These are phyloP conservation scores for Coemansia aciculifera DNA, from an alignment of 192 early-diverging fungal species.

Conservation along the genomic window DNA sequence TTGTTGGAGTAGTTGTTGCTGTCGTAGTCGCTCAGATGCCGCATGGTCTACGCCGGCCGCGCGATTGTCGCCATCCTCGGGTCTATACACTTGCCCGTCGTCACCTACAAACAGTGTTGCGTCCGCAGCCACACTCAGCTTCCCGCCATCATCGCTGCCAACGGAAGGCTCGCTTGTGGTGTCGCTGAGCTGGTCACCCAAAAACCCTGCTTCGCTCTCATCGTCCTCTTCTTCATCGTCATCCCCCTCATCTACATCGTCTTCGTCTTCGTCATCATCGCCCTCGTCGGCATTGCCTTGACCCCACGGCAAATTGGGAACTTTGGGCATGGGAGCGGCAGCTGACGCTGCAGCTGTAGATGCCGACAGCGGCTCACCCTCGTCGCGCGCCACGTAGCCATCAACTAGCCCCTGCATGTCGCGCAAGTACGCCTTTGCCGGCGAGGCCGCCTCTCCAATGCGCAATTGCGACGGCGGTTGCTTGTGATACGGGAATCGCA, in stretches of 20 bases:
- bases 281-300: constrained; percentile 11
- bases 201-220: not conserved
- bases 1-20: constrained; percentile 3
- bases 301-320: constrained; percentile 43
- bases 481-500: constrained; percentile 31
- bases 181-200: not conserved
- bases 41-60: not conserved
- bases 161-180: not conserved
- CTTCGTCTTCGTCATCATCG: constrained; percentile 29
- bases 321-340: constrained; percentile 32
- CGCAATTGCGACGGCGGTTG: constrained; percentile 22
- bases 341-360: constrained; percentile 8
- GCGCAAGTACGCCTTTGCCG: constrained; percentile 42
- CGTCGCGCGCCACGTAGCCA: constrained; percentile 29
- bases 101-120: not conserved
- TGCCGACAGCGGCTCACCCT: constrained; percentile 11
- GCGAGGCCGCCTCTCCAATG: constrained; percentile 24
- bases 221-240: constrained; percentile 26
- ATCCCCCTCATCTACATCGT: constrained; percentile 37
- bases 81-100: not conserved
- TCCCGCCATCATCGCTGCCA: not conserved
- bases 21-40: constrained; percentile 7
- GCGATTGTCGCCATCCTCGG: not conserved
- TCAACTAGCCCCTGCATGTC: constrained; percentile 47
- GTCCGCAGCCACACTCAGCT: not conserved